Base-by-base conservation (phyloP, 73 alveolate genomes). In the Paramecium primaurelia region DNA sequence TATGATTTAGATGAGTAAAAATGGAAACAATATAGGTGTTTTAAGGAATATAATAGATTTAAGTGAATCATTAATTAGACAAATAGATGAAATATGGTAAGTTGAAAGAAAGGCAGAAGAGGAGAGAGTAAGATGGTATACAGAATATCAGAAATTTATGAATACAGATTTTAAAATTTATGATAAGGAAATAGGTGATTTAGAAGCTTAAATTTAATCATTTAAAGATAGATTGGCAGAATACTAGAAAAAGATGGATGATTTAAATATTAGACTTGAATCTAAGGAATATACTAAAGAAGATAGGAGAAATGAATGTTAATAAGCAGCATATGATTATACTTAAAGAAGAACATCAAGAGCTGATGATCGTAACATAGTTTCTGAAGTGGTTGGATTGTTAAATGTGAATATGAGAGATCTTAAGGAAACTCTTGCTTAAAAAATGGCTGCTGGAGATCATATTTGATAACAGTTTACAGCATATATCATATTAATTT, bases 401-500 rank as follows among this genome's bases (percentile, higher is more conserved):
- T 22, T 80, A 9, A 80, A 80, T 80, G 77, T 80, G 12, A 80
- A 80, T 80, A 45, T 80, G 54, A 80, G 91, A 49, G 91, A 80
- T 18, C 45, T 80, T 4, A 80, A 80, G 49, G 71, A 80, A 80
- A 47, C 71, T 32, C 26, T 80, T 1, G 91, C 91, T 22, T 32
- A 20, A 16, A 34, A 40, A 37, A 73, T 73, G 87, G 87, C 87
- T 37, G 87, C 87, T 30, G 87, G 87, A 73, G 84, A 64, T 64
- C 84, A 14, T 64, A 64, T 64, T 64, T 64, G 84, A 64, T 64
- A 12, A 25, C 28, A 32, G 3, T 54, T 16, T 18, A 25, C 8
- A 64, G 26, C 10, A 87, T 59, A 60, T 64, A 25, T 89, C 94
- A 89, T 42, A 89, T 89, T 89, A 89, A 59, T 71, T 89, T 89